phyloP scores from a whole-genome alignment of 805 yeast genomes.

The Monosporozyma servazzii region DNA sequence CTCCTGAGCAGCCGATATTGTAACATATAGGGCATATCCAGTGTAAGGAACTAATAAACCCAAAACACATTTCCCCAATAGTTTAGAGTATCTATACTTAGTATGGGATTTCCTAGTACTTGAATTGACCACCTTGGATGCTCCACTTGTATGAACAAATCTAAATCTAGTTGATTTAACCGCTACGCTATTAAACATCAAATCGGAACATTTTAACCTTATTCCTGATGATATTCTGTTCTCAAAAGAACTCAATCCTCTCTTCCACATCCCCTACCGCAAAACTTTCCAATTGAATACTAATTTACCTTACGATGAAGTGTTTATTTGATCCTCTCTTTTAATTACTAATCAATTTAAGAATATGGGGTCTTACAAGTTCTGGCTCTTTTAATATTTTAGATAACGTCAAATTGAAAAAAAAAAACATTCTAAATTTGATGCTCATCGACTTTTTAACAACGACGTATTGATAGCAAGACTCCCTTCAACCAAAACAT shows the following conservation, averaged over 20 bases:
- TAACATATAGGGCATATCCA: conserved; percentile 55
- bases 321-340: background rate
- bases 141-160: background rate
- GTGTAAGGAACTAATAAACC: conserved; percentile 41
- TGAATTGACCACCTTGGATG: background rate
- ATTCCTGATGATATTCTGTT: background rate
- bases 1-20: conserved; percentile 43
- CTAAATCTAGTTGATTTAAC: background rate
- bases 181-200: background rate
- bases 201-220: background rate
- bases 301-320: background rate
- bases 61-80: background rate
- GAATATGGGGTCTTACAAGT: background rate
- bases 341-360: background rate
- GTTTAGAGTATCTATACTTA: background rate
- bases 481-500: background rate
- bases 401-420: background rate
- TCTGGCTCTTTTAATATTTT: background rate
- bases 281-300: background rate
- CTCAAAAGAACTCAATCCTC: background rate
- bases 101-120: background rate
- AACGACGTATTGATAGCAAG: background rate
- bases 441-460: background rate
- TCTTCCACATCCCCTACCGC: background rate
- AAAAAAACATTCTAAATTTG: background rate